phyloP scores from a whole-genome alignment of 2,329 filamentous ascomycete species.

The Phyllosticta paracitricarpa region DNA sequence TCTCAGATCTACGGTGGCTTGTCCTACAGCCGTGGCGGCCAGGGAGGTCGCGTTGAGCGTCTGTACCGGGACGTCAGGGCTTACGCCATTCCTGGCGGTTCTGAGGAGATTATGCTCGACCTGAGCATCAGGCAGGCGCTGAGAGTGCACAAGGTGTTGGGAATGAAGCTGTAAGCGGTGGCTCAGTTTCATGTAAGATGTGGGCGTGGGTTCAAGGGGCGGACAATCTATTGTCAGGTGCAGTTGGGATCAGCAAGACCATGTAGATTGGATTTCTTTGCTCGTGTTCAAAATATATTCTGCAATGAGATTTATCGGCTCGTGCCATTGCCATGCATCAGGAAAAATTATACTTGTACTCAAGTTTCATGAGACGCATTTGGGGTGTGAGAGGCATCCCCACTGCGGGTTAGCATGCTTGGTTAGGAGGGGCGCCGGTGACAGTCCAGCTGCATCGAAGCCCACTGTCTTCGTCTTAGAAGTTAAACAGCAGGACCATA shows the following conservation, averaged over 20 bases:
- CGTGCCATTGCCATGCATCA: too few species aligned
- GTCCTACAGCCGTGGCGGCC: conserved; percentile 83
- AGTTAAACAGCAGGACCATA: too few species aligned
- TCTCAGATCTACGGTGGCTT: conserved; percentile 95
- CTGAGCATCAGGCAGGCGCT: conserved; percentile 85
- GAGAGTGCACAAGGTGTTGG: conserved; percentile 78
- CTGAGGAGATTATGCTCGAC: conserved; percentile 98
- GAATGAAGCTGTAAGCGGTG: conserved; percentile 78
- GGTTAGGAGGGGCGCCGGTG: too few species aligned
- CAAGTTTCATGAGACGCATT: too few species aligned
- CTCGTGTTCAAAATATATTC: not conserved
- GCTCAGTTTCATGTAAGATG: not conserved
- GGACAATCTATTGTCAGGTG: not conserved
- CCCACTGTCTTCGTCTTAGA: too few species aligned
- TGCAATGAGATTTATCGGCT: not conserved
- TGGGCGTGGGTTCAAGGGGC: not conserved
- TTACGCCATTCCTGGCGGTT: conserved; percentile 88
- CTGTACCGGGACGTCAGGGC: conserved; percentile 91
- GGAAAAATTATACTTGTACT: too few species aligned
- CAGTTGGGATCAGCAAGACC: not conserved
- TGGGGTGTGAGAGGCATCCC: too few species aligned
- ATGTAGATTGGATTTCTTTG: not conserved
- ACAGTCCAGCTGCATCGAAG: too few species aligned
- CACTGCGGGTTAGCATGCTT: too few species aligned
- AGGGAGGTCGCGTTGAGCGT: conserved; percentile 90